Base-by-base conservation (phyloP, 345 rosid genomes). In the Gynandropsis gynandra region DNA sequence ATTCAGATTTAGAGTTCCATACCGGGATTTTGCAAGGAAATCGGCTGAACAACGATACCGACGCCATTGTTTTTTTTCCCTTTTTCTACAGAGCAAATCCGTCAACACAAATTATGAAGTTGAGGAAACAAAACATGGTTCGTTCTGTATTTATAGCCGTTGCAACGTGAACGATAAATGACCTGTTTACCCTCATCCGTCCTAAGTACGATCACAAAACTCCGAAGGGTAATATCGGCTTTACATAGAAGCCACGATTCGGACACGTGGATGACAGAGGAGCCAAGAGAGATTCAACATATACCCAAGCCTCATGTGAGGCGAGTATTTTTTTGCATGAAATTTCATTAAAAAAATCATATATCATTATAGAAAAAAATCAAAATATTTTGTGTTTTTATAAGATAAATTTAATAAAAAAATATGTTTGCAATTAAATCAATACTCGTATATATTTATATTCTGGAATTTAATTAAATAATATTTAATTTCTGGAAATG, bases 31-130 rank as follows among this genome's bases (percentile, higher is more conserved):
- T 64, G 71, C 80, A 62, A 10, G 79, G 75, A n/a, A 74, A 62
- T 64, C 59, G 77, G 42, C 4, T 65, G 54, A 68, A 42, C 36
- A 73, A 74, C 27, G 61, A 71, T 32, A 81, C 42, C 4, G 77
- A 49, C 41, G 83, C 80, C 94, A 84, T 84, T 39, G 3, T 55
- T 49, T 19, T n/a, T 36, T 14, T 9, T 7, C 37, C 35, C 35
- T 5, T 24, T 5, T 24, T 24, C 29, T 24, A 5, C 29, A 24
- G 29, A 24, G 29, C 29, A 24, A 24, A 24, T 24, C 29, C 2
- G 29, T 24, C 29, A 24, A 5, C 5, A 10, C 7, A 27, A 15
- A 66, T 33, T 27, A 14, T 36, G 42, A 51, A 64, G 47, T 5
- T 44, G 58, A 57, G 12, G 24, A 37, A 47, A 42, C 14, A 29